These are phyloP conservation scores for Cenococcum geophilum DNA, from an alignment of 495 filamentous ascomycete species.

Conservation along the genomic window DNA sequence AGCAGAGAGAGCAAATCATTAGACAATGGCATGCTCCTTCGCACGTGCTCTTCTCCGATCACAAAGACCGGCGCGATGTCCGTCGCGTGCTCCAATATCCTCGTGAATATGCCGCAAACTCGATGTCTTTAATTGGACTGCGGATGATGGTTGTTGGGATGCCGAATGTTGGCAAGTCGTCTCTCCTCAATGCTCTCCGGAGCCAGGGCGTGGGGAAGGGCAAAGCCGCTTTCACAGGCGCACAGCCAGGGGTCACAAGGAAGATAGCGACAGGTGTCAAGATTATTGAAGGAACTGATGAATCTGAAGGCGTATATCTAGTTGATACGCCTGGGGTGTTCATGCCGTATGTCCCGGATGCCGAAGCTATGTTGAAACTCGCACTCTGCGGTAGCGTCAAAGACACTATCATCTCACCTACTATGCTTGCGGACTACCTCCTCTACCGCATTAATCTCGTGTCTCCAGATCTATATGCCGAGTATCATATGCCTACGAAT, in stretches of 20 bases:
- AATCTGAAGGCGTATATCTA: constrained; percentile 50
- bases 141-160: constrained; percentile 87
- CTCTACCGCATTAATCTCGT: constrained; percentile 73
- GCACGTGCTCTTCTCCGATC: constrained; percentile 60
- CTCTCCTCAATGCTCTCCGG: constrained; percentile 81
- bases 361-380: constrained; percentile 86
- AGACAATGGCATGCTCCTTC: constrained; percentile 52
- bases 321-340: constrained; percentile 83
- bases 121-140: constrained; percentile 58
- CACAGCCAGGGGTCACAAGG: constrained; percentile 81
- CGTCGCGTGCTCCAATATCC: constrained; percentile 53
- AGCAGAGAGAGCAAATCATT: constrained; percentile 48
- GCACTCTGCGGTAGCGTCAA: constrained; percentile 86
- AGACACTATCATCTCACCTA: constrained; percentile 69
- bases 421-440: constrained; percentile 80
- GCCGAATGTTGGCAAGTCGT: constrained; percentile 93
- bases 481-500: constrained; percentile 71
- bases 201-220: constrained; percentile 57
- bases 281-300: constrained; percentile 48
- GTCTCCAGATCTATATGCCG: constrained; percentile 52
- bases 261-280: constrained; percentile 79
- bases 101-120: constrained; percentile 42
- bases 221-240: constrained; percentile 78
- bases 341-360: constrained; percentile 78
- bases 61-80: constrained; percentile 46